Evolutionary conservation across 2,329 filamentous ascomycete species (phyloP).

Genomic region (Penicillium sp.): DNA sequence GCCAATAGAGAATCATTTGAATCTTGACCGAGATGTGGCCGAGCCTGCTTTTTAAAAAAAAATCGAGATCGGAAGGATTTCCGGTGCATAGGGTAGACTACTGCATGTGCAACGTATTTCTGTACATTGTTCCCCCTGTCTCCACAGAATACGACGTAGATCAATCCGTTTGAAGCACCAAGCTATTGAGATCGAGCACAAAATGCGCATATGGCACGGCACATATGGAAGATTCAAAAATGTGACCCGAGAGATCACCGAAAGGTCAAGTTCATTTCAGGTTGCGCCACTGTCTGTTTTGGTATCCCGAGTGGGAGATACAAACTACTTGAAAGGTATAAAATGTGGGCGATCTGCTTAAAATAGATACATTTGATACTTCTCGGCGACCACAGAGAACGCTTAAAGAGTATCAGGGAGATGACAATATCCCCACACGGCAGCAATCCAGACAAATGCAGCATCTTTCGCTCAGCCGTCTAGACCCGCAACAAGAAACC

Average conservation of each 20-base stretch:
- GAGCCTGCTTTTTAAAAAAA: neutral
- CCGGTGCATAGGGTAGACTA: neutral
- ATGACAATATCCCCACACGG: neutral
- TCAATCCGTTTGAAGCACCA: neutral
- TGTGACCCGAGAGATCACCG: neutral
- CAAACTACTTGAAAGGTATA: neutral
- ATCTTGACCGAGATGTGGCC: neutral
- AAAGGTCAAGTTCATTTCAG: neutral
- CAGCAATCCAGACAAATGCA: neutral
- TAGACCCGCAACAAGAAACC: neutral
- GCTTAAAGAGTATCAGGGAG: neutral
- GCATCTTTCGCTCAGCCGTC: neutral
- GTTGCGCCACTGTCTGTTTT: neutral
- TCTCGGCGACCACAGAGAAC: too few species aligned
- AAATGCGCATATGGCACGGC: neutral
- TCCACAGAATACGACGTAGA: neutral
- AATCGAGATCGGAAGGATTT: conserved; percentile 2
- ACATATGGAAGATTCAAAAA: neutral
- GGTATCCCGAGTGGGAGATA: neutral
- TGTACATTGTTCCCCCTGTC: neutral
- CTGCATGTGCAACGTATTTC: neutral
- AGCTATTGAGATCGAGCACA: neutral
- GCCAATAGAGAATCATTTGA: neutral
- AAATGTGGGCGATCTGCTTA: neutral
- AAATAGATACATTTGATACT: neutral